Evolutionary conservation across 140 eudicot genomes (phyloP), one percentile per base, ranked within the genome.

Genomic region (Anethum foeniculum): DNA sequence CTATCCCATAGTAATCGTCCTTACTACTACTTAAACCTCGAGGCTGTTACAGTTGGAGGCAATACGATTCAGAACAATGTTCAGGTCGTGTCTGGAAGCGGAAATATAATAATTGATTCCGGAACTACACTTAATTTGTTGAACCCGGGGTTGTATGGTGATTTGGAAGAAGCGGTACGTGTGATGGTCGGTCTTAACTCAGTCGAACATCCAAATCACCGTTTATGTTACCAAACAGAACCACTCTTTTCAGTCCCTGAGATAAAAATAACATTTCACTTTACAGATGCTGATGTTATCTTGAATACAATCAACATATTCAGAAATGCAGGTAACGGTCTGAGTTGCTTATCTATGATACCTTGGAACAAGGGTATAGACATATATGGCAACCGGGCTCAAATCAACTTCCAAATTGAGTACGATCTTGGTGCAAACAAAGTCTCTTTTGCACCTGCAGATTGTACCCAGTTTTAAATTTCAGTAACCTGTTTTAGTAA

Each of bases 381-480:
- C 67, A 1, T 67, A 12, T 67, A 67, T 30, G 73, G 73, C 8
- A 67, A 30, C 41, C 41, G 43, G 14, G 73, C 73, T 67, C 73
- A 67, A 30, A 67, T 67, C 23, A 67, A 67, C 43, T 67, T 67
- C 23, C 73, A 67, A 13, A 39, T 67, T 15, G 73, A 67, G 41
- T 30, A 67, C 15, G 73, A 67, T 39, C 41, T 67, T 12, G 41
- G 7, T 1, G 13, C 41, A 28, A 67, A 32, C 28, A 7, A 67
- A 67, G 6, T 67, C 30, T 28, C 73, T 3, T 67, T 67, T 67
- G 73, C 73, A 67, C 73, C 73, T 67, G 73, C 73, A 32, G 73
- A 67, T 67, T 67, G 73, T 67, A 67, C 73, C 9, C 73, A 30
- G 41, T 67, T 67, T 39, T 71, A 36, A 19, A 71, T 15, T 47